phyloP scores from a whole-genome alignment of 2,329 filamentous ascomycete genomes.

The Chaetomium sp. region DNA sequence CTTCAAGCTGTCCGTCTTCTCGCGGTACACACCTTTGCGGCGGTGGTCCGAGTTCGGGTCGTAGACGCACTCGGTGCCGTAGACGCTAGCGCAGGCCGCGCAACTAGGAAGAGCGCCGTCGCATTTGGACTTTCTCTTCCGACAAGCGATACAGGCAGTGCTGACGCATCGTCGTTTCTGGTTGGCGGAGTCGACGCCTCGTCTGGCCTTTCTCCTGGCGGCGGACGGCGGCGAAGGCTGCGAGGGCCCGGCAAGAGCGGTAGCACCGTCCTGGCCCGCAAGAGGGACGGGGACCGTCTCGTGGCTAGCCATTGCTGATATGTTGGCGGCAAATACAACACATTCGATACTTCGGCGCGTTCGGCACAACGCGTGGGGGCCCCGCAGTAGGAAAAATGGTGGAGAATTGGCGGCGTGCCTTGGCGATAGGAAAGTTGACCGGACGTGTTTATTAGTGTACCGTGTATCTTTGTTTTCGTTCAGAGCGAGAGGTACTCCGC shows the following conservation, averaged over 20 bases:
- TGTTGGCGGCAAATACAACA: not conserved
- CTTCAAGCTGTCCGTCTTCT: conserved; percentile 83
- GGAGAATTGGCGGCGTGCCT: not conserved
- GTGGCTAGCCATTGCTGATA: conserved; percentile 12
- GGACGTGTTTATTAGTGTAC: no score
- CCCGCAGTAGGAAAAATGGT: conserved; percentile 7
- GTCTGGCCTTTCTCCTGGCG: conserved; percentile 45
- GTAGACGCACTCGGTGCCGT: conserved; percentile 85
- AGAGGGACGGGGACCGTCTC: conserved; percentile 5
- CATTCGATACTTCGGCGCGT: not conserved
- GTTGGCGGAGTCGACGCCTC: conserved; percentile 39
- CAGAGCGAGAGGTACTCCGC: no score
- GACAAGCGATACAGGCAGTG: conserved; percentile 77
- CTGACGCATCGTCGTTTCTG: conserved; percentile 73
- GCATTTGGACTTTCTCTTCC: conserved; percentile 78
- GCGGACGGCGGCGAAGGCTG: conserved; percentile 9
- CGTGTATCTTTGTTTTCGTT: not conserved
- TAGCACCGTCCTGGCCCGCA: conserved; percentile 8
- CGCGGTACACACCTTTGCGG: conserved; percentile 92
- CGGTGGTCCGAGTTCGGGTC: conserved; percentile 95
- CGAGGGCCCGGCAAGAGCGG: conserved; percentile 1
- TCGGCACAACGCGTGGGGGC: conserved; percentile 1
- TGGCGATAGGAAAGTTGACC: no score
- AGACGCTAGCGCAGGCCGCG: conserved; percentile 92
- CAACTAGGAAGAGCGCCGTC: conserved; percentile 88